These are phyloP conservation scores for Coniferiporia sulphurascens DNA, from an alignment of 1,284 basidiomycete species.

Conservation along the genomic window DNA sequence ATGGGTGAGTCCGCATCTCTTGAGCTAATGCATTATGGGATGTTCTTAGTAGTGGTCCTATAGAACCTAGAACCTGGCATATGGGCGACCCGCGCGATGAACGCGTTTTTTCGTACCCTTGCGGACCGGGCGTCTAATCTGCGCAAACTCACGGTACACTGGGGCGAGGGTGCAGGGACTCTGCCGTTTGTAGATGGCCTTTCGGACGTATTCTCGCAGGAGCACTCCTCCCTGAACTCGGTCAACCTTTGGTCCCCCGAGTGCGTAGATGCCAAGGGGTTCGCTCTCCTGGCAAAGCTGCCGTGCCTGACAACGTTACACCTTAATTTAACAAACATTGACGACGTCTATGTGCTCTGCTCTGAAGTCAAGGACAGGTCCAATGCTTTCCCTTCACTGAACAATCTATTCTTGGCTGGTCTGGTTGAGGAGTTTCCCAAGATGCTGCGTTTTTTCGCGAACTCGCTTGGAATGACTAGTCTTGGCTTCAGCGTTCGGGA, in stretches of 20 bases:
- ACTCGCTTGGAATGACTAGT: slow-evolving; percentile 5
- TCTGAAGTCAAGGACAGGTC: slow-evolving; percentile 1
- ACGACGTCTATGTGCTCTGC: neutral
- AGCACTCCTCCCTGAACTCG: neutral
- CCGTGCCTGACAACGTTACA: slow-evolving; percentile 15
- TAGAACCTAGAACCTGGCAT: slow-evolving; percentile 6
- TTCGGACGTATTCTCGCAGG: slow-evolving; percentile 12
- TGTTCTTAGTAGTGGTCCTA: neutral
- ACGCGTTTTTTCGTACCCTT: slow-evolving; percentile 17
- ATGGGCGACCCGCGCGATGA: slow-evolving; percentile 8
- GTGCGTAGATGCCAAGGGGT: slow-evolving; percentile 9
- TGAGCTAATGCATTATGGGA: neutral
- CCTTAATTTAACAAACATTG: slow-evolving; percentile 10
- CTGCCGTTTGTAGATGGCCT: slow-evolving; percentile 12
- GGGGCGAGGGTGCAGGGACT: slow-evolving; percentile 6
- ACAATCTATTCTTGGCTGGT: slow-evolving; percentile 16
- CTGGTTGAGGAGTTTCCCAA: slow-evolving; percentile 7
- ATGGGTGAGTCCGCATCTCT: neutral
- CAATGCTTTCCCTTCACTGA: slow-evolving; percentile 11
- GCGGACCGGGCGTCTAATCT: slow-evolving; percentile 12
- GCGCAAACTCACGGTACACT: slow-evolving; percentile 16
- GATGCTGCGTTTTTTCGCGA: slow-evolving; percentile 7
- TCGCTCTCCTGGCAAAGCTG: slow-evolving; percentile 10
- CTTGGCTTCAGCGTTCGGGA: slow-evolving; percentile 19
- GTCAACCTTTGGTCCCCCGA: slow-evolving; percentile 18